Percentiles rank a stretch among this genome's conserved stretches.
phyloP scores from a whole-genome alignment of 805 yeast species.

The Priceomyces castillae region DNA sequence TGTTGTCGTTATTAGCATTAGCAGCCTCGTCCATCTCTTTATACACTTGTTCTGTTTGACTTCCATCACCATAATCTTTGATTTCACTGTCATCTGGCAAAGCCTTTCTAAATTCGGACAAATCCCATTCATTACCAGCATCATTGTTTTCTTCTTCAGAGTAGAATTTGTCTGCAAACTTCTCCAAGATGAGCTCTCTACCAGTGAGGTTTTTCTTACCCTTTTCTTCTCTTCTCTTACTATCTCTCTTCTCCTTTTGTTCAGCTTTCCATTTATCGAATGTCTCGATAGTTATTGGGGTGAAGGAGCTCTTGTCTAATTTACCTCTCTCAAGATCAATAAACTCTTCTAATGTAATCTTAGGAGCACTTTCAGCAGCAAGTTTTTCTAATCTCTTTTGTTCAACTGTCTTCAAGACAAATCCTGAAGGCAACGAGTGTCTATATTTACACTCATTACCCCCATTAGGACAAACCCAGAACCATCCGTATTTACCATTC shows the following conservation, averaged over 20 bases:
- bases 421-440: conserved; percentile 96
- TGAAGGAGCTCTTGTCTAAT: conserved; percentile 68
- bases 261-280: conserved; percentile 81
- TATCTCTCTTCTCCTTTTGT: conserved; percentile 57
- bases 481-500: conserved; percentile 97
- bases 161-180: conserved; percentile 55
- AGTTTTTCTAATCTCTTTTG: conserved; percentile 85
- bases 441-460: conserved; percentile 91
- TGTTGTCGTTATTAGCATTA: not conserved
- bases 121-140: conserved; percentile 53
- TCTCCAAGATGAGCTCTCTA: conserved; percentile 62
- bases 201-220: conserved; percentile 60
- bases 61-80: conserved; percentile 76
- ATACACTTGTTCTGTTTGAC: conserved; percentile 3
- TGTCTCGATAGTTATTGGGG: conserved; percentile 82
- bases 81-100: conserved; percentile 52
- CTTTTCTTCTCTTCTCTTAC: conserved; percentile 30
- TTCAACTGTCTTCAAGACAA: conserved; percentile 93
- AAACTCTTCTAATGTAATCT: conserved; percentile 92
- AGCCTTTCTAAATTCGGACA: conserved; percentile 53
- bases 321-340: conserved; percentile 89
- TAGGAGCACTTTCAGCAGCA: conserved; percentile 81
- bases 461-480: conserved; percentile 95
- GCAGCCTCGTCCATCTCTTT: not conserved
- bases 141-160: conserved; percentile 48